phyloP scores from a whole-genome alignment of 371 early-diverging fungal genomes.

The Globomyces sp. region DNA sequence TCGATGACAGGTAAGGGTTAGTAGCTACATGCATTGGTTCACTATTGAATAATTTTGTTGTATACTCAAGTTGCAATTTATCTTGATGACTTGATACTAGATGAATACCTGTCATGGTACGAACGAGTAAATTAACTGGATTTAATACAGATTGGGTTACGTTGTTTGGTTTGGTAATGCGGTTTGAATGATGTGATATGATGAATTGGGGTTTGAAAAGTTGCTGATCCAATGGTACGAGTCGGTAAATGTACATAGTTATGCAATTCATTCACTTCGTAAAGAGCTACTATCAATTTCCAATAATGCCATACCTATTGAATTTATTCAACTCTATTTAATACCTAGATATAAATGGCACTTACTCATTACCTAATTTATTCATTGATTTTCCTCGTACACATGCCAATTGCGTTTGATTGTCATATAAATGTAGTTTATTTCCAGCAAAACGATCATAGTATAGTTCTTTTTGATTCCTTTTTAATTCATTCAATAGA shows the following conservation, averaged over 20 bases:
- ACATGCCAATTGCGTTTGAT: neutral
- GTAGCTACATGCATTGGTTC: neutral
- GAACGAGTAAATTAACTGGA: no score
- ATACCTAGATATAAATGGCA: neutral
- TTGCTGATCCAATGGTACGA: no score
- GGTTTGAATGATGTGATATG: no score
- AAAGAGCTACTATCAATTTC: no score
- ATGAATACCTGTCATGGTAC: neutral
- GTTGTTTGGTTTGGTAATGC: no score
- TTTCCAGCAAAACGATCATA: neutral
- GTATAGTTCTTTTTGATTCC: neutral
- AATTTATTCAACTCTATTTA: neutral
- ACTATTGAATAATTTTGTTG: neutral
- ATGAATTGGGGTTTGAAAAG: no score
- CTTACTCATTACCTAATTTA: neutral
- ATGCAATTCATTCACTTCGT: no score
- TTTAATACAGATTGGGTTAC: no score
- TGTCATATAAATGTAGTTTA: constrained; percentile 1
- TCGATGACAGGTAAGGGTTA: neutral
- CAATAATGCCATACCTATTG: neutral
- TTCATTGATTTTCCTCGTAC: constrained; percentile 4
- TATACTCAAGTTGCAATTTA: neutral
- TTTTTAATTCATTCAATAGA: neutral
- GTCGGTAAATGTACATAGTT: no score
- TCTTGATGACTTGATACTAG: neutral